Evolutionary conservation across 495 filamentous ascomycete species (phyloP), one percentile per base, ranked within the genome.

Genomic region (Aspergillus haitiensis): DNA sequence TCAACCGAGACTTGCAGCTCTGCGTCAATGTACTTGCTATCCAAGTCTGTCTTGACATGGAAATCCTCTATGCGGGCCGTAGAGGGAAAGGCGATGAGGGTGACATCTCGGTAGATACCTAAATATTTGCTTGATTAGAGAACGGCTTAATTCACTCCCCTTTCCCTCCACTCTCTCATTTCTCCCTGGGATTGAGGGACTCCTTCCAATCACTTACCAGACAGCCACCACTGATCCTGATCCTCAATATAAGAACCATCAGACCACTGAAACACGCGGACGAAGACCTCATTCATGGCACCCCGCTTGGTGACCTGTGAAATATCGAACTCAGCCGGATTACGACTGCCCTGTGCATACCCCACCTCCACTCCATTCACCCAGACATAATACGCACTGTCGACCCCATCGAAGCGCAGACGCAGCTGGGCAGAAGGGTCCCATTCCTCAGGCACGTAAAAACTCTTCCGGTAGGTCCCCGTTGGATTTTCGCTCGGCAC

Each of bases 81-180:
- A 1, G 67, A 65, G 2, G 82, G 82, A 46, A 89, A 83, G 0
- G 73, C 75, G 42, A 88, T 64, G 21, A 90, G 76, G 18, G 77
- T 75, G 6, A 90, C 86, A 58, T 89, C 86, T 2, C 87, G 81
- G 61, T 86, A 90, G 51, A 90, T 90, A 8, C 87, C 87, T 67
- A 27, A 3, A 27, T 27, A 27, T 3, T 27, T 27, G 21, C 21
- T 40, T 40, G 37, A 1, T 40, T 9, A 40, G 37, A n/a, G 16
- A 18, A 7, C 2, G 6, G 3, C 9, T 47, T 47, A 18, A 18
- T 16, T 8, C 15, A 7, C 18, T 13, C 7, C n/a, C n/a, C n/a
- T n/a, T n/a, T n/a, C n/a, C n/a, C n/a, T n/a, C n/a, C 15, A 7
- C 18, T 13, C 7, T 7, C 15, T 46, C 42, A 2, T 46, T 16